Evolutionary conservation across 164 flowering plant genomes (phyloP).

Genomic region (Vitis amurensis): DNA sequence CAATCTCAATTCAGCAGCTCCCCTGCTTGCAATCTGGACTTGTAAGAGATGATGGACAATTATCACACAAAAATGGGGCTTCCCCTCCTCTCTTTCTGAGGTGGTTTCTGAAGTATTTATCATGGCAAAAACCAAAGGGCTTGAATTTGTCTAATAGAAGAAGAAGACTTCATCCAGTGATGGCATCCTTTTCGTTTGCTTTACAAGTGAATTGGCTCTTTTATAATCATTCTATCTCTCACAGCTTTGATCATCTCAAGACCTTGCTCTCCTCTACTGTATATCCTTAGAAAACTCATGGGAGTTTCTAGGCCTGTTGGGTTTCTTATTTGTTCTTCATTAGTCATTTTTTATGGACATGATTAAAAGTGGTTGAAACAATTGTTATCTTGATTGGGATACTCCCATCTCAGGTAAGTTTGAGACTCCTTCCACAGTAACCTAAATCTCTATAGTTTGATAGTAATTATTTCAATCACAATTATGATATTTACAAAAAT

Average conservation of each 20-base stretch:
- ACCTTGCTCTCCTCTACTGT: background rate
- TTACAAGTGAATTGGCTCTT: background rate
- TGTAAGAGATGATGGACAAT: too few species aligned
- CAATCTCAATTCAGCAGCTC: too few species aligned
- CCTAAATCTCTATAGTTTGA: background rate
- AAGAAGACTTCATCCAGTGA: too few species aligned
- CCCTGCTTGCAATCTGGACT: too few species aligned
- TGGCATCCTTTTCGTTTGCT: too few species aligned
- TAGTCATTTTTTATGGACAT: background rate
- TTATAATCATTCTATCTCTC: background rate
- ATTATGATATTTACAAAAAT: background rate
- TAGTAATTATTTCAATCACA: background rate
- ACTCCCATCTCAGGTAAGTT: conserved; percentile 33
- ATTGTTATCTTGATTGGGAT: background rate
- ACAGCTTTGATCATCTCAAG: background rate
- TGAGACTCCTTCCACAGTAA: background rate
- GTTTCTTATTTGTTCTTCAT: background rate
- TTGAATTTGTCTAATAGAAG: too few species aligned
- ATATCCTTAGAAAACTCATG: background rate
- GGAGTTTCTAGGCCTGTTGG: background rate
- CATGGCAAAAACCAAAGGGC: too few species aligned
- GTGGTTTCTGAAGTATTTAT: too few species aligned
- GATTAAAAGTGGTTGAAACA: background rate
- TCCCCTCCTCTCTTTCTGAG: too few species aligned
- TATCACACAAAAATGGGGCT: too few species aligned